Evolutionary conservation across 495 filamentous ascomycete species (phyloP).

Genomic region (Penicillium tannophilum): DNA sequence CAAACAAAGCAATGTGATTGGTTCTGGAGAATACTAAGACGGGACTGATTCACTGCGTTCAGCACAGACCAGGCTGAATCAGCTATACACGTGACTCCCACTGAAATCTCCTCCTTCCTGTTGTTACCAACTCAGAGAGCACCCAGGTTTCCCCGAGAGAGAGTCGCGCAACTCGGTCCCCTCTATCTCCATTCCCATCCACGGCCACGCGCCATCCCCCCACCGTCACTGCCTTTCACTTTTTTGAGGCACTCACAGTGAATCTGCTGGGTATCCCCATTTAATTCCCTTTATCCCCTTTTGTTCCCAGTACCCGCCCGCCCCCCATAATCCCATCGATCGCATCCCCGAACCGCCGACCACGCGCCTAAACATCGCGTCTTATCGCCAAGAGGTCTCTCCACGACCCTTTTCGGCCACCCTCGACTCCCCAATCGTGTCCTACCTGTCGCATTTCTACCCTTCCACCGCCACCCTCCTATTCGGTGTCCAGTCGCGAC

Average conservation of each 20-base stretch:
- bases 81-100: constrained; percentile 21
- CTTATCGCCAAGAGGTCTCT: constrained; percentile 35
- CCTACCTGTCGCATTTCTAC: constrained; percentile 15
- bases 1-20: background rate
- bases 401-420: constrained; percentile 30
- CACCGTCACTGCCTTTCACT: constrained; percentile 22
- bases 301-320: constrained; percentile 28
- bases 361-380: constrained; percentile 40
- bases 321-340: constrained; percentile 27
- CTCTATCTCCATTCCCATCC: constrained; percentile 51
- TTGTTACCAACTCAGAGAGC: constrained; percentile 44
- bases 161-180: constrained; percentile 48
- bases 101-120: constrained; percentile 44
- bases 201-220: constrained; percentile 40
- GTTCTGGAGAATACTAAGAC: constrained; percentile 1
- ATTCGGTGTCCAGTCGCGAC: constrained; percentile 27
- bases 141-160: constrained; percentile 46
- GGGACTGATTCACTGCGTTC: background rate
- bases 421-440: constrained; percentile 25
- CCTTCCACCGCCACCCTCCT: constrained; percentile 6
- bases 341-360: constrained; percentile 34
- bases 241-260: constrained; percentile 12
- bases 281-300: constrained; percentile 31
- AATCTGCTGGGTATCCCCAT: constrained; percentile 19
- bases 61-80: constrained; percentile 11